These are phyloP conservation scores for Paramarasmius palmivorus DNA, from an alignment of 1,284 basidiomycete species.

Conservation along the genomic window DNA sequence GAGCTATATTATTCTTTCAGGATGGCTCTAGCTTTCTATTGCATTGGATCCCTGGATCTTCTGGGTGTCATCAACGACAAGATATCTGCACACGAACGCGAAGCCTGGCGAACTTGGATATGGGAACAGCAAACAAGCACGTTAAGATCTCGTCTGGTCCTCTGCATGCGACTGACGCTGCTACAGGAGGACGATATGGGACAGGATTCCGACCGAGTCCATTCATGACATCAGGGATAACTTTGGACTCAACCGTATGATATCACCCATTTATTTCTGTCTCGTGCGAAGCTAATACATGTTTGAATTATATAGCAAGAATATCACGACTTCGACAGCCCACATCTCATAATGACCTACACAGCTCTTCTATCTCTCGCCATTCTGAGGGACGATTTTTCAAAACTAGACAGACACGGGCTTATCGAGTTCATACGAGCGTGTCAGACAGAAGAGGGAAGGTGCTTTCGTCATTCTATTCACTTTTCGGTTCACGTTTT, in stretches of 20 bases:
- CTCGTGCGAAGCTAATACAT: background rate
- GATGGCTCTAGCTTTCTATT: constrained; percentile 84
- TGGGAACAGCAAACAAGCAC: constrained; percentile 80
- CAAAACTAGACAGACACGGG: constrained; percentile 62
- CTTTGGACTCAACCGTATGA: background rate
- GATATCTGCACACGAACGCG: constrained; percentile 50
- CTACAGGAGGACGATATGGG: constrained; percentile 50
- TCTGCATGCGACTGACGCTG: background rate
- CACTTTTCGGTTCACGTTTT: background rate
- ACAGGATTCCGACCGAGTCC: constrained; percentile 80
- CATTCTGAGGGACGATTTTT: constrained; percentile 81
- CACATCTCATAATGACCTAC: constrained; percentile 93
- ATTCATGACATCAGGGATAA: constrained; percentile 45
- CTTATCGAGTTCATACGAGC: constrained; percentile 62
- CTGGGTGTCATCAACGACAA: constrained; percentile 55
- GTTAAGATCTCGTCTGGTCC: constrained; percentile 19
- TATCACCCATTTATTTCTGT: background rate
- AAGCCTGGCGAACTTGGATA: constrained; percentile 79
- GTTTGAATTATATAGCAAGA: background rate
- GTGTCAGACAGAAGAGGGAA: constrained; percentile 82
- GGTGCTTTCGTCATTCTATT: constrained; percentile 36
- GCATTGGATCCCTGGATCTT: constrained; percentile 77
- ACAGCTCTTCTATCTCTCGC: constrained; percentile 81
- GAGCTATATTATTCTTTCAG: constrained; percentile 48
- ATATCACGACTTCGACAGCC: constrained; percentile 43